Base-by-base conservation (phyloP, 2,329 filamentous ascomycete species). In the Alternaria metachromatica region DNA sequence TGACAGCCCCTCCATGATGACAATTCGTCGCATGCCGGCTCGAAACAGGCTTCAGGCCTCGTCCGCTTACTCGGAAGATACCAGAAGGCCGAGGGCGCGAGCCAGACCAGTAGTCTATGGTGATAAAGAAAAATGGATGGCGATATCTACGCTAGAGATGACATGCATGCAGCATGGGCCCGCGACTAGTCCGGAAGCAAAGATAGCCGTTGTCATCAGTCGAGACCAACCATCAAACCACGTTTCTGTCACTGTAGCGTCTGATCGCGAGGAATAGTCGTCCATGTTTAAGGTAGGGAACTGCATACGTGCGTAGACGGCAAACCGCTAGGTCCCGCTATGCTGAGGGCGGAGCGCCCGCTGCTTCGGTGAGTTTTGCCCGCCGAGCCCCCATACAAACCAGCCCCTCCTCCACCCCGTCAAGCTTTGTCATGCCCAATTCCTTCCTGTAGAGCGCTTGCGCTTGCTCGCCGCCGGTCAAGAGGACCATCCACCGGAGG, bases 401-500 rank as follows among this genome's bases (percentile, higher is more conserved):
- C 49, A 71, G 60, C 45, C 69, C 63, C 56, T 67, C 65, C 54
- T 73, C 71, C 26, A 58, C 57, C 49, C 65, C 62, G 37, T 66
- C 68, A 49, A 76, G 55, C 53, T 70, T 58, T 45, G 63, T 45
- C 75, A 77, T 77, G 43, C 74, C 76, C 55, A 78, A 55, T 53
- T 76, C 70, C 21, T 62, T 55, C 43, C 67, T 62, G 58, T 78
- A 79, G 49, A 77, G 60, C 15, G 67, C 60, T 62, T 71, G 70
- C 41, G 71, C 70, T 50, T 72, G 62, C 64, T 73, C 70, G 9
- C 58, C 68, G 20, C 66, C 72, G 21, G 76, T 75, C 41, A 79
- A 49, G 10, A 79, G 64, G 30, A 78, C 56, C 64, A 72, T 60
- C 59, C 73, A 72, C 13, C 90, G 82, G 72, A 94, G 81, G 65